A percentile compares a stretch with the other conserved stretches of the same genome.
phyloP scores from a whole-genome alignment of 352 stramenopile species.

The Phytophthora tentaculata region DNA sequence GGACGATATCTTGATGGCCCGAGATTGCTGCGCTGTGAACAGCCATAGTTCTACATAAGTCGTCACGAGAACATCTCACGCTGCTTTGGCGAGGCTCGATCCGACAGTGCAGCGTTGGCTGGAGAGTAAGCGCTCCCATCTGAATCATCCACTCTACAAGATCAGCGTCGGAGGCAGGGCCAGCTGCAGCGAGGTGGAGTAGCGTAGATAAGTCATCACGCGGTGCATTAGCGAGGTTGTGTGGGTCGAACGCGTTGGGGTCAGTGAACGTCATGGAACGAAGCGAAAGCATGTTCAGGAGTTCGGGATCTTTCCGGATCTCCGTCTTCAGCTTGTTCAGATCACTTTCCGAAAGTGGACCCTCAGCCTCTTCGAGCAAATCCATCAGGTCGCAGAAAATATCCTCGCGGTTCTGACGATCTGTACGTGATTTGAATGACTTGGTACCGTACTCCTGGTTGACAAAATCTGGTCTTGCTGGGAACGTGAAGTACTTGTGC shows the following conservation, averaged over 20 bases:
- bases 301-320: constrained; percentile 22
- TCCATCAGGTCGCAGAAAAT: constrained; percentile 30
- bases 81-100: constrained; percentile 7
- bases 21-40: constrained; percentile 32
- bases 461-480: constrained; percentile 23
- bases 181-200: constrained; percentile 37
- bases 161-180: constrained; percentile 22
- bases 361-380: constrained; percentile 17
- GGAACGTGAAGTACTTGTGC: constrained; percentile 25
- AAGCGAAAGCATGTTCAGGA: constrained; percentile 12
- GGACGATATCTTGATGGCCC: constrained; percentile 33
- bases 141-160: constrained; percentile 52
- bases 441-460: constrained; percentile 19
- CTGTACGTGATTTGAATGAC: constrained; percentile 10
- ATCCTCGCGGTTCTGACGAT: background rate
- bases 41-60: constrained; percentile 23
- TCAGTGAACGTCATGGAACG: background rate
- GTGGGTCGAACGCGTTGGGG: background rate
- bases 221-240: background rate
- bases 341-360: constrained; percentile 12
- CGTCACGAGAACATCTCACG: background rate
- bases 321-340: constrained; percentile 17
- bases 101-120: constrained; percentile 23
- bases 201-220: constrained; percentile 7
- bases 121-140: constrained; percentile 25